Evolutionary conservation across 768 basidiomycete species (phyloP).

Genomic region (Tulasnella sp.): DNA sequence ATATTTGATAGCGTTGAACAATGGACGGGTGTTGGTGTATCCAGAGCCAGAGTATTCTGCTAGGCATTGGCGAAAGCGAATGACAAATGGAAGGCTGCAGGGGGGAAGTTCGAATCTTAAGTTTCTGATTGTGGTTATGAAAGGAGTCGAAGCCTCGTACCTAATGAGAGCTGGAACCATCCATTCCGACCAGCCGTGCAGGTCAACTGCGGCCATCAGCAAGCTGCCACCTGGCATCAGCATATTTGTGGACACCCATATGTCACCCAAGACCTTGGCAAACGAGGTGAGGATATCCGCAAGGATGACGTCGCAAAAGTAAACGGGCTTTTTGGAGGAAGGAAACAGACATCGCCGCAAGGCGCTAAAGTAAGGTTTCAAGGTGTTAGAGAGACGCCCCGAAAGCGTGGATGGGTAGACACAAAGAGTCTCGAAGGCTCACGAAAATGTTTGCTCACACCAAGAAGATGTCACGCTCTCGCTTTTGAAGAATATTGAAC

Average conservation of each 20-base stretch:
- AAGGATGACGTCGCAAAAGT: constrained; percentile 86
- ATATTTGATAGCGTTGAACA: constrained; percentile 92
- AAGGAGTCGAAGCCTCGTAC: constrained; percentile 33
- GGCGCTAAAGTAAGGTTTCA: constrained; percentile 36
- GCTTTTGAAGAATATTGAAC: constrained; percentile 50
- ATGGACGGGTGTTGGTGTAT: constrained; percentile 56
- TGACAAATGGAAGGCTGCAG: constrained; percentile 69
- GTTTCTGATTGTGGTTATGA: neutral
- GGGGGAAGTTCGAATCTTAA: constrained; percentile 18
- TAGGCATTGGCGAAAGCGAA: constrained; percentile 90
- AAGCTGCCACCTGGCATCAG: constrained; percentile 76
- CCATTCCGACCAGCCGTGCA: constrained; percentile 55
- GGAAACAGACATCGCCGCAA: constrained; percentile 64
- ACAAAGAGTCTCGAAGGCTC: neutral
- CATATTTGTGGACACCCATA: constrained; percentile 83
- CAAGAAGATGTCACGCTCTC: constrained; percentile 66
- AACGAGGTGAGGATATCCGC: constrained; percentile 95
- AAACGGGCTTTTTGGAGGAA: constrained; percentile 46
- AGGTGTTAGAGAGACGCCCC: neutral
- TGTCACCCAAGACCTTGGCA: constrained; percentile 90
- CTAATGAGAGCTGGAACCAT: constrained; percentile 78
- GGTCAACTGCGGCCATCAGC: constrained; percentile 25
- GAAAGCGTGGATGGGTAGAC: too few relatives aligned
- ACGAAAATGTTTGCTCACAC: constrained; percentile 43
- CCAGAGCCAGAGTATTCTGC: constrained; percentile 59